Conservation (phyloP, 768 basidiomycete genomes). For the Boletus vermiculosoides region DNA sequence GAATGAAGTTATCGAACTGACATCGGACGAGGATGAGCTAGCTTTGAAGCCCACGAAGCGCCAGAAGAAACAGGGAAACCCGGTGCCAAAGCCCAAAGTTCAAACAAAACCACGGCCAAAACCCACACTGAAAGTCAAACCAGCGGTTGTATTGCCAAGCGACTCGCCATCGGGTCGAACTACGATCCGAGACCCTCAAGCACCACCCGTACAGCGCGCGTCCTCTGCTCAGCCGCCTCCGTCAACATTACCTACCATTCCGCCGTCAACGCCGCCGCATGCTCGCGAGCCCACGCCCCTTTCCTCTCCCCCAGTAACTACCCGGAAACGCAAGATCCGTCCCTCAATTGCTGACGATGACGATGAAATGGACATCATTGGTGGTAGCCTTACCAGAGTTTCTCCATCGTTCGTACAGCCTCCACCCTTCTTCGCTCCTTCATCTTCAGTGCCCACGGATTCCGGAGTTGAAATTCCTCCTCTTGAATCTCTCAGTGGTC, state of each 20-base stretch:
- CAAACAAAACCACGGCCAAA: constrained; percentile 29
- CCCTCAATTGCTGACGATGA: constrained; percentile 9
- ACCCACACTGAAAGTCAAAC: constrained; percentile 22
- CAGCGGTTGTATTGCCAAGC: constrained; percentile 10
- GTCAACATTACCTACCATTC: constrained; percentile 31
- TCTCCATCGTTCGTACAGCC: constrained; percentile 29
- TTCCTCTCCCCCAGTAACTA: constrained; percentile 23
- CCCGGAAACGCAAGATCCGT: constrained; percentile 27
- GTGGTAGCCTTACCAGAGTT: background rate
- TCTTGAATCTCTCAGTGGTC: background rate
- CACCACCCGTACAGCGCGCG: constrained; percentile 30
- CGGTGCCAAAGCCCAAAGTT: constrained; percentile 29
- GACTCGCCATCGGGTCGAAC: constrained; percentile 17
- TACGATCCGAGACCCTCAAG: constrained; percentile 23
- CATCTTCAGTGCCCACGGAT: constrained; percentile 34
- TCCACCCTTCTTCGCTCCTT: constrained; percentile 46
- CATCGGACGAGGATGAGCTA: constrained; percentile 44
- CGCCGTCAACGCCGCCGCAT: constrained; percentile 24
- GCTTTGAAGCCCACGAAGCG: constrained; percentile 31
- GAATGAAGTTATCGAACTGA: constrained; percentile 46
- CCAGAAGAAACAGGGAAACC: constrained; percentile 30
- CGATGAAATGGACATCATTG: constrained; percentile 16
- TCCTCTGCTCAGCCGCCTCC: constrained; percentile 34
- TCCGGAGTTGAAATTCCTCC: constrained; percentile 30
- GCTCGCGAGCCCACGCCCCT: constrained; percentile 24